Conservation (phyloP, 768 basidiomycete genomes). For the Grammothele lineata region DNA sequence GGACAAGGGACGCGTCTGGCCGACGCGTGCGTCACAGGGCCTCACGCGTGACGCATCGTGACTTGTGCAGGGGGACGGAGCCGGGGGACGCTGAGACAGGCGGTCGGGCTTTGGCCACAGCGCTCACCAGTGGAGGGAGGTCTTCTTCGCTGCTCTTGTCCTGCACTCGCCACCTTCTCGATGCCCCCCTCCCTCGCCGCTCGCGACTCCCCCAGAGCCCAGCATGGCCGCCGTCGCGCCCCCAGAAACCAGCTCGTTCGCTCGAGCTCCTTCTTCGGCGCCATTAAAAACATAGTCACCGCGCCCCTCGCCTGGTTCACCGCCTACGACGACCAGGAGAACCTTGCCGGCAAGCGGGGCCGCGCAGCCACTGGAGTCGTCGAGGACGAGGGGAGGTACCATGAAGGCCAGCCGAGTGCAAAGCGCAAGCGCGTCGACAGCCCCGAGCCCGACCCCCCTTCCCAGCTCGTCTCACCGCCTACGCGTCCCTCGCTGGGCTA, state of each 20-base stretch:
- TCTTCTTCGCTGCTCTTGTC: slow-evolving; percentile 5
- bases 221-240: slow-evolving; percentile 9
- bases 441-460: slow-evolving; percentile 11
- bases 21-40: slow-evolving; percentile 11
- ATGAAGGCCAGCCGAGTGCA: slow-evolving; percentile 17
- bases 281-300: slow-evolving; percentile 32
- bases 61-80: slow-evolving; percentile 6
- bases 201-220: slow-evolving; percentile 11
- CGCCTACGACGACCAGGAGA: slow-evolving; percentile 23
- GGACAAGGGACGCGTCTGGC: not conserved
- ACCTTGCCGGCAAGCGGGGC: slow-evolving; percentile 30
- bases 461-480: not conserved
- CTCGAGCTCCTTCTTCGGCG: slow-evolving; percentile 28
- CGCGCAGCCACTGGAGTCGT: slow-evolving; percentile 12
- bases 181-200: slow-evolving; percentile 12
- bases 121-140: slow-evolving; percentile 7
- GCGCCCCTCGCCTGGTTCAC: slow-evolving; percentile 30
- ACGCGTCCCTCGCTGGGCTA: slow-evolving; percentile 21
- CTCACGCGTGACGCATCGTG: slow-evolving; percentile 14
- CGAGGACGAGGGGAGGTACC: slow-evolving; percentile 16
- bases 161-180: slow-evolving; percentile 8
- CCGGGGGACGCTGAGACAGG: not conserved
- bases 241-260: slow-evolving; percentile 19
- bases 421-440: slow-evolving; percentile 31
- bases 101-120: slow-evolving; percentile 7